phyloP scores from a whole-genome alignment of 495 filamentous ascomycete genomes.

The Aspergillus bridgeri region DNA sequence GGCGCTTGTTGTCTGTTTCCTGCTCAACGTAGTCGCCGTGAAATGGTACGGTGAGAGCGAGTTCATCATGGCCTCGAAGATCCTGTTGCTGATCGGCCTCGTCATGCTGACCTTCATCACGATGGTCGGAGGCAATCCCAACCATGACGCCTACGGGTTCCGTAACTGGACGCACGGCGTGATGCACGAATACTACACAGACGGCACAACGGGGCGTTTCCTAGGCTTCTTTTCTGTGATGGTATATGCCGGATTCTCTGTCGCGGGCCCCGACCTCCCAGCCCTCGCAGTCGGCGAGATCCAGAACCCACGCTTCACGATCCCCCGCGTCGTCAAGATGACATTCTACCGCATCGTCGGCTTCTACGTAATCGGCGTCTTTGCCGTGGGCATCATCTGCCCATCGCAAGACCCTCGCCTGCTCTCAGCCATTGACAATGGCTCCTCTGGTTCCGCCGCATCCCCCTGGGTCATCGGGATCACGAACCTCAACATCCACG shows the following conservation, averaged over 20 bases:
- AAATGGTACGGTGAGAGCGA: slow-evolving; percentile 70
- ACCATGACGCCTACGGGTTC: slow-evolving; percentile 63
- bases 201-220: slow-evolving; percentile 35
- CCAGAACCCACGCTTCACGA: slow-evolving; percentile 66
- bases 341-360: slow-evolving; percentile 82
- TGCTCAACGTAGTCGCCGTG: slow-evolving; percentile 65
- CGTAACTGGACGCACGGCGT: slow-evolving; percentile 56
- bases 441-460: slow-evolving; percentile 38
- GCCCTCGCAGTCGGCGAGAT: slow-evolving; percentile 82
- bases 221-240: slow-evolving; percentile 42
- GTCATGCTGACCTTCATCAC: slow-evolving; percentile 67
- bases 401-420: slow-evolving; percentile 49
- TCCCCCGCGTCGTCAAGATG: slow-evolving; percentile 74
- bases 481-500: slow-evolving; percentile 55
- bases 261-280: slow-evolving; percentile 62
- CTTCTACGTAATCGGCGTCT: slow-evolving; percentile 63
- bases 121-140: slow-evolving; percentile 62
- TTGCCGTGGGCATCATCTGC: slow-evolving; percentile 52
- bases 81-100: slow-evolving; percentile 68
- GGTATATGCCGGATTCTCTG: slow-evolving; percentile 45
- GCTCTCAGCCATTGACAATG: slow-evolving; percentile 46
- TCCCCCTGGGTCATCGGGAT: slow-evolving; percentile 60
- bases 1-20: slow-evolving; percentile 62
- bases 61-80: slow-evolving; percentile 71
- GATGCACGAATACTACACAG: slow-evolving; percentile 32